These are phyloP conservation scores for Fusarium sp. DNA, from an alignment of 2,329 filamentous ascomycete genomes.

Conservation along the genomic window DNA sequence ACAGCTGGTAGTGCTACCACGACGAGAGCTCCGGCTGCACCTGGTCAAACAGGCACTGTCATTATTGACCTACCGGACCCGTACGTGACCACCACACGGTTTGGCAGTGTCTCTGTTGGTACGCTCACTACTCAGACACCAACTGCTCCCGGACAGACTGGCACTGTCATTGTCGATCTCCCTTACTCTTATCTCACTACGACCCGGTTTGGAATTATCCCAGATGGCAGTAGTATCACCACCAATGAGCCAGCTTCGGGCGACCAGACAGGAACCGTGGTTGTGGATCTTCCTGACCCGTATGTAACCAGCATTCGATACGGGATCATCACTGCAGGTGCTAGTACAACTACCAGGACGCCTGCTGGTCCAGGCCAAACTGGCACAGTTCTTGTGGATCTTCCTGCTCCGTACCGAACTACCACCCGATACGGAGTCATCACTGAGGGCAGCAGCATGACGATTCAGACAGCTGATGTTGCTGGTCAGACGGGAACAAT, in stretches of 20 bases:
- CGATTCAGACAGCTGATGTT: background rate
- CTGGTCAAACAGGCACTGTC: background rate
- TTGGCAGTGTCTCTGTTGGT: background rate
- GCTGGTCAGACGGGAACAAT: constrained; percentile 1
- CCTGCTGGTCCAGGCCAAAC: background rate
- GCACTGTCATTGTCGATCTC: background rate
- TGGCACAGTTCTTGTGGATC: background rate
- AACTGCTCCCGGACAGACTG: background rate
- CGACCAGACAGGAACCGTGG: background rate
- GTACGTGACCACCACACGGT: background rate
- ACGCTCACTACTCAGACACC: background rate
- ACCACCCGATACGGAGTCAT: background rate
- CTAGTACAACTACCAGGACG: background rate
- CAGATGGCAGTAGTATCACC: background rate
- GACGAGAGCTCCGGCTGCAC: background rate
- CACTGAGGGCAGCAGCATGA: background rate
- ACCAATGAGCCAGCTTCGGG: background rate
- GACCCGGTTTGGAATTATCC: background rate
- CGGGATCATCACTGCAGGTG: background rate
- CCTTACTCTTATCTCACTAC: background rate
- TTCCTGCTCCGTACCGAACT: background rate
- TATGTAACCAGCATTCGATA: background rate
- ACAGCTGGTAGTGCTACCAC: background rate
- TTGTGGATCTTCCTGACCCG: background rate
- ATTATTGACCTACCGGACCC: background rate